Conservation (phyloP, 257 asterid genomes). For the Avicennia marina region DNA sequence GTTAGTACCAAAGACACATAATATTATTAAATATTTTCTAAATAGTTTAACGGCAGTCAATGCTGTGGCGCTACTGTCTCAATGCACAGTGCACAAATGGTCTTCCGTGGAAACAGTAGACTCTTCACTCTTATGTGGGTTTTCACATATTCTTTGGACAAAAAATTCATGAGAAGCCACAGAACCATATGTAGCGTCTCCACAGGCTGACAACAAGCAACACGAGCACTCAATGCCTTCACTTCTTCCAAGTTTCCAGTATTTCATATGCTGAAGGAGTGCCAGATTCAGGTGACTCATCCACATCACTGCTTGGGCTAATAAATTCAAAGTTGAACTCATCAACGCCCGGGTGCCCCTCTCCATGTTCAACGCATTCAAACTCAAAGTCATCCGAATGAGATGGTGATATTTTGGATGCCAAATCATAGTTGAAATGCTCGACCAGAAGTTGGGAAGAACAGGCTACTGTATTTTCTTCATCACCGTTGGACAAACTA, state of each 20-base stretch:
- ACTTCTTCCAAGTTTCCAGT: constrained; percentile 64
- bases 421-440: constrained; percentile 19
- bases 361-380: constrained; percentile 17
- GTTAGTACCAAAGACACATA: no score
- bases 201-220: no score
- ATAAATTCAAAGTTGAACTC: constrained; percentile 30
- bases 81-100: no score
- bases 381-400: constrained; percentile 17
- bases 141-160: no score
- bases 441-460: constrained; percentile 9
- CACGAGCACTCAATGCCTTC: not conserved
- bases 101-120: no score
- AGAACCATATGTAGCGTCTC: no score
- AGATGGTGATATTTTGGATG: constrained; percentile 8
- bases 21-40: no score
- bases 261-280: constrained; percentile 70
- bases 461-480: constrained; percentile 1
- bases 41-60: no score
- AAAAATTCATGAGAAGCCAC: no score
- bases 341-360: constrained; percentile 28
- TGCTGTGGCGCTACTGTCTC: no score
- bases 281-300: constrained; percentile 24
- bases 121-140: no score
- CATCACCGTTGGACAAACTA: not conserved
- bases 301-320: constrained; percentile 26